Conservation (phyloP, 2,329 filamentous ascomycete species). For the Eurotiales sp. region DNA sequence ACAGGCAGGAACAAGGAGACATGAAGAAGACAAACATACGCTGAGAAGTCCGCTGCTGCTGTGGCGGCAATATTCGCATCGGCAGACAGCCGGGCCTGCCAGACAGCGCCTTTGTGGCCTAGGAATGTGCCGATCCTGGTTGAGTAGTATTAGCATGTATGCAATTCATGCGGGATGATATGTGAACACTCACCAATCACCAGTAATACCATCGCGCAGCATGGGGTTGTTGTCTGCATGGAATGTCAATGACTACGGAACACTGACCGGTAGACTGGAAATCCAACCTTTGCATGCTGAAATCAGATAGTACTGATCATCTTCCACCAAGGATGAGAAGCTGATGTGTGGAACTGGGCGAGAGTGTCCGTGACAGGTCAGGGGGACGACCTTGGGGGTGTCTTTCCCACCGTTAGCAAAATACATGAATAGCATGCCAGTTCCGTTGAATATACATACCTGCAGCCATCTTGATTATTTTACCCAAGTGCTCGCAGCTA, state of each 20-base stretch:
- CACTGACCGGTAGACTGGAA: neutral
- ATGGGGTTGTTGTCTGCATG: conserved; percentile 88
- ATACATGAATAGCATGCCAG: neutral
- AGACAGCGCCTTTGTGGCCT: conserved; percentile 96
- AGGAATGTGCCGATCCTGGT: conserved; percentile 94
- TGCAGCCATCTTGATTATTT: neutral
- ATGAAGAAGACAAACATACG: conserved; percentile 54
- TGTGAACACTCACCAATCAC: conserved; percentile 69
- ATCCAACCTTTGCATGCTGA: conserved; percentile 79
- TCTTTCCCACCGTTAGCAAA: conserved; percentile 32
- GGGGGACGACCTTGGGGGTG: conserved; percentile 65
- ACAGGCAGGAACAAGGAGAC: conserved; percentile 25
- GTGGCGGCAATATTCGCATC: conserved; percentile 88
- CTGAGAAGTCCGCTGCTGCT: conserved; percentile 92
- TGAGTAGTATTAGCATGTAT: no score
- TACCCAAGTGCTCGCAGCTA: neutral
- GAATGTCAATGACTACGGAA: conserved; percentile 15
- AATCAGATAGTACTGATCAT: conserved; percentile 85
- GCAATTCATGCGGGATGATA: no score
- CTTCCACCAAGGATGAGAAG: conserved; percentile 79
- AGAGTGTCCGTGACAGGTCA: conserved; percentile 93
- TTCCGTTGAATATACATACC: neutral
- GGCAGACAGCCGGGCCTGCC: conserved; percentile 86
- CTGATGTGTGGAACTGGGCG: conserved; percentile 86
- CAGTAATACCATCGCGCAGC: conserved; percentile 92